Evolutionary conservation across 306 rosid species (phyloP), one percentile per base, ranked within the genome.

Genomic region (Vicia faba): DNA sequence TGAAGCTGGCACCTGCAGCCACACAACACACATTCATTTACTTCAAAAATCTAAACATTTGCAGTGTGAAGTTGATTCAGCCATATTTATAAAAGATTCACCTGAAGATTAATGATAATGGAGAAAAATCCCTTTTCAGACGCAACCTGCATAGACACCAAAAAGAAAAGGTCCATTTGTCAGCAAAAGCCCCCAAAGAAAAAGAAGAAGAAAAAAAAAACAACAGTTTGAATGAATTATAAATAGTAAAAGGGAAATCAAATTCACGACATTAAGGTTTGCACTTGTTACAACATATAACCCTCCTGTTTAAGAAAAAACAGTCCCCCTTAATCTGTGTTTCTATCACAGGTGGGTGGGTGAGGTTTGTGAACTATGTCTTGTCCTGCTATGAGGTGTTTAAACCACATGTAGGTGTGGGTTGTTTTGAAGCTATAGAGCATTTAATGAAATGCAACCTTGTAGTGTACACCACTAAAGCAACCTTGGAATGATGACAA

Each of bases 81-180:
- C 33, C 44, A 79, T 39, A 71, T 41, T 65, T 75, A 67, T 33
- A 58, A 59, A 72, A 56, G 55, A 69, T 91, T 90, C 79, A 86
- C 99, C 85, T 93, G 99, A 77, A 93, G 71, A 79, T 93, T 93
- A 57, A 93, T 67, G 72, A 90, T 75, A 11, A 93, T 4, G 59
- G 97, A 86, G 84, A 93, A 93, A 83, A 86, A 89, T 50, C 99
- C 99, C 57, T 88, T 93, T 72, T 90, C 97, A 15, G 86, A 84
- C 11, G 99, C 99, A 73, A 86, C 91, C 99, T 93, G 68, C 80
- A 85, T 11, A 65, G 31, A 74, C 48, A 64, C 49, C 67, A 26
- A 66, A 61, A 59, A 45, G 33, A 57, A 45, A 50, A 61, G 25
- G 64, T 28, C 28, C 28, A 54, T 45, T 66, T 59, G 68, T 50